These are phyloP conservation scores for Diplosphaera chodatii DNA, from an alignment of 139 green algal species.

Conservation along the genomic window DNA sequence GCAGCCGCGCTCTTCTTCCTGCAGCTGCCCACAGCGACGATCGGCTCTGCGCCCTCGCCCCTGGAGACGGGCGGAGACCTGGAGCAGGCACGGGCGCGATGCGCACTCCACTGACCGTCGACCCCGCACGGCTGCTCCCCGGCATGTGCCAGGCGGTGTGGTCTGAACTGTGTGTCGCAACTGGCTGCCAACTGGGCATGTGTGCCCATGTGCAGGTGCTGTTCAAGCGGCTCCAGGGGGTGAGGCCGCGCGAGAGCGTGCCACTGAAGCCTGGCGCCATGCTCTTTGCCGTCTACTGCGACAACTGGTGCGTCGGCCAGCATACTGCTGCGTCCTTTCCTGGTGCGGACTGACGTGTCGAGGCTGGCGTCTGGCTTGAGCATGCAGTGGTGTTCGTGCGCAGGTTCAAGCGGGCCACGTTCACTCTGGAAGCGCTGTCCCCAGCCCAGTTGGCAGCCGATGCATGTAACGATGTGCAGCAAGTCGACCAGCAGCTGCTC, in stretches of 20 bases:
- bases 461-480: background rate
- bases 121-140: no score
- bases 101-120: no score
- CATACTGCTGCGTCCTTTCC: no score
- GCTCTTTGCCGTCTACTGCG: constrained; percentile 12
- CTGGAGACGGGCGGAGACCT: constrained; percentile 3
- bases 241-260: constrained; percentile 3
- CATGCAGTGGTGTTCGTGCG: no score
- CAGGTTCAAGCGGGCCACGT: background rate
- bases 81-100: background rate
- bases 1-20: constrained; percentile 16
- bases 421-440: background rate
- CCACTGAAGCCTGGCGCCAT: constrained; percentile 1
- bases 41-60: constrained; percentile 7
- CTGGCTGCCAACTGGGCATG: no score
- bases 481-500: background rate
- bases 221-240: constrained; percentile 12
- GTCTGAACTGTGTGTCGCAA: no score
- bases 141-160: no score
- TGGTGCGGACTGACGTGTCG: no score
- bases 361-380: no score
- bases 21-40: background rate
- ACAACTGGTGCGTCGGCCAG: background rate
- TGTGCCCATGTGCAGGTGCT: background rate
- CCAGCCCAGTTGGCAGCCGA: background rate